Conservation (phyloP, 768 basidiomycete genomes). For the Mycena leptocephala region DNA sequence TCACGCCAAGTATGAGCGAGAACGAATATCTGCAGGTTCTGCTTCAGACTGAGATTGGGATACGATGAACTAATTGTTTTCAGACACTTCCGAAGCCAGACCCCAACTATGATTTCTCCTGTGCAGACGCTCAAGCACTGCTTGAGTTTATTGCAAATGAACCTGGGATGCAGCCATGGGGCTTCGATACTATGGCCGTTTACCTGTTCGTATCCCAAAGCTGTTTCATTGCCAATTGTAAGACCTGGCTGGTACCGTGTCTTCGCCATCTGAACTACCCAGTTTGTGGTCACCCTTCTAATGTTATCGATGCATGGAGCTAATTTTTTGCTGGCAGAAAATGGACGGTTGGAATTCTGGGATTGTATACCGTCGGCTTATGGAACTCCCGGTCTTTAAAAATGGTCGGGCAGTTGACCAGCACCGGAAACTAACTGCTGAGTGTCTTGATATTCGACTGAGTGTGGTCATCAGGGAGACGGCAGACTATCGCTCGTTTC, state of each 20-base stretch:
- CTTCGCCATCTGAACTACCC: background rate
- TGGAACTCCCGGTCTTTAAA: background rate
- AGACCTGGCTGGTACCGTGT: background rate
- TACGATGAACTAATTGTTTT: background rate
- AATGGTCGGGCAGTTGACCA: no score
- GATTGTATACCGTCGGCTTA: background rate
- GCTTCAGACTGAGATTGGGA: no score
- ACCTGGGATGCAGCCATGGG: background rate
- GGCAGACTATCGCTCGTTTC: no score
- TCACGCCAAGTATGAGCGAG: no score
- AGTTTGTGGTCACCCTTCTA: background rate
- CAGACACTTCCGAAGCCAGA: background rate
- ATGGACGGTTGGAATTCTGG: background rate
- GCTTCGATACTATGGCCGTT: background rate
- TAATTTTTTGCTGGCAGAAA: background rate
- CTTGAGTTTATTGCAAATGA: background rate
- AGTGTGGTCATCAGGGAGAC: background rate
- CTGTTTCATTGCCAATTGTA: background rate
- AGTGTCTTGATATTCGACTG: no score
- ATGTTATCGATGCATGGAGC: no score
- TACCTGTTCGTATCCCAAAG: background rate
- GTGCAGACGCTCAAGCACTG: background rate
- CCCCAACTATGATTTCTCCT: background rate
- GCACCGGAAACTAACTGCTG: no score
- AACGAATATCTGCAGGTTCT: no score